Conservation (phyloP, 2,329 filamentous ascomycete genomes). For the Fusarium metavorans region DNA sequence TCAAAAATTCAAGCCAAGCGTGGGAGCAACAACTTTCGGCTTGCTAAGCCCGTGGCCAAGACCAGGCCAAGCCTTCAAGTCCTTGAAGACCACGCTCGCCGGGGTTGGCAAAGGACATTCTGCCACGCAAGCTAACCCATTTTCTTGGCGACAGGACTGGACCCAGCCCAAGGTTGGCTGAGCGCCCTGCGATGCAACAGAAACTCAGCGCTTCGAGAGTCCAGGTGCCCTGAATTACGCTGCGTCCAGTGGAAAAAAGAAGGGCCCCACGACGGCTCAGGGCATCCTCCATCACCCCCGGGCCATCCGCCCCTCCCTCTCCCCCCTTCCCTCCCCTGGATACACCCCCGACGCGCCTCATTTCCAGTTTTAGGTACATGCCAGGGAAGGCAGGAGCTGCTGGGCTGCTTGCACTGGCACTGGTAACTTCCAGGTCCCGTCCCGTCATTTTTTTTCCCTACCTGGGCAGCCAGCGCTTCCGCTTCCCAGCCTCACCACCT, state of each 20-base stretch:
- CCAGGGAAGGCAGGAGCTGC: conserved; percentile 30
- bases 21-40: conserved; percentile 17
- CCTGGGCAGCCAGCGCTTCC: conserved; percentile 14
- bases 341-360: conserved; percentile 38
- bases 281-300: conserved; percentile 8
- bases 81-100: neutral
- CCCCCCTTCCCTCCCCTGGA: conserved; percentile 11
- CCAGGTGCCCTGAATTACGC: conserved; percentile 20
- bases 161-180: conserved; percentile 7
- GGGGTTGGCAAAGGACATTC: conserved; percentile 10
- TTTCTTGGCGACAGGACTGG: neutral
- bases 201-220: conserved; percentile 17
- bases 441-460: conserved; percentile 41
- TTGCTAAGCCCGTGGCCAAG: conserved; percentile 33
- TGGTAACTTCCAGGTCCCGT: conserved; percentile 27
- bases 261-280: conserved; percentile 14
- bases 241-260: conserved; percentile 25
- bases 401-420: neutral
- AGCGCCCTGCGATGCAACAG: neutral
- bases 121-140: conserved; percentile 31
- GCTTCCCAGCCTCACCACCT: conserved; percentile 41
- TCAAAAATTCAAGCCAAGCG: neutral
- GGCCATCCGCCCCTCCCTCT: conserved; percentile 11
- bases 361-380: conserved; percentile 45
- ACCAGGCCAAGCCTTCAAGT: conserved; percentile 20